Conservation (phyloP, 2,329 filamentous ascomycete species). For the Hymenoscyphus occultus region DNA sequence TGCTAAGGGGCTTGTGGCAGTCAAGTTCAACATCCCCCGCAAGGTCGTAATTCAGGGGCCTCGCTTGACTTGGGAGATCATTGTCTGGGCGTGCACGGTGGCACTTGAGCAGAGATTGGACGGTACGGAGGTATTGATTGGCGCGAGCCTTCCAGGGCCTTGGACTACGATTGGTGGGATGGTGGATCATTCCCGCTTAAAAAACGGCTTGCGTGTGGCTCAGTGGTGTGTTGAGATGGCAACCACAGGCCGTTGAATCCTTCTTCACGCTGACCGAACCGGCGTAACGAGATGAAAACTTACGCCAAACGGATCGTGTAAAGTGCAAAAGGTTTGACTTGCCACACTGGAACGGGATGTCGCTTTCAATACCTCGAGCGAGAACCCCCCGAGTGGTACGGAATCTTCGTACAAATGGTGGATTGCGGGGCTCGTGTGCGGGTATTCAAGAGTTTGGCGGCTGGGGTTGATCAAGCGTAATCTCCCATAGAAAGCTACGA, state of each 20-base stretch:
- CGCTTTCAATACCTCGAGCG: not conserved
- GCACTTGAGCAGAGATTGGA: not conserved
- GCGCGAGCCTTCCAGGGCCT: not conserved
- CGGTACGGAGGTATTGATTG: not conserved
- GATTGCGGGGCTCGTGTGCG: slow-evolving; percentile 2
- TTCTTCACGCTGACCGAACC: not conserved
- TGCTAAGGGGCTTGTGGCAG: not conserved
- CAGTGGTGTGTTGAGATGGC: not conserved
- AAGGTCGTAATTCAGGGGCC: slow-evolving; percentile 17
- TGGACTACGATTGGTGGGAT: not conserved
- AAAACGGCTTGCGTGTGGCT: not conserved
- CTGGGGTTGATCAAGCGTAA: slow-evolving; percentile 4
- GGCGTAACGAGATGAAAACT: not conserved
- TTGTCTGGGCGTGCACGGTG: not conserved
- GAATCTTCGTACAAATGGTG: not conserved
- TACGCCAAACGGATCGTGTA: not conserved
- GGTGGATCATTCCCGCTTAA: slow-evolving; percentile 1
- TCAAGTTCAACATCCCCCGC: not conserved
- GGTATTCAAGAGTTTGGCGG: slow-evolving; percentile 3
- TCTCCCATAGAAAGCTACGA: slow-evolving; percentile 12
- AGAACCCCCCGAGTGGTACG: not conserved
- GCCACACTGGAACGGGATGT: not conserved
- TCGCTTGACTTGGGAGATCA: slow-evolving; percentile 12
- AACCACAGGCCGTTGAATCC: slow-evolving; percentile 1
- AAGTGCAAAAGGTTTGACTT: not conserved